A percentile compares a stretch with the other conserved stretches of the same genome.
Conservation (phyloP, 129 eudicot species). For the Lactuca saligna region DNA sequence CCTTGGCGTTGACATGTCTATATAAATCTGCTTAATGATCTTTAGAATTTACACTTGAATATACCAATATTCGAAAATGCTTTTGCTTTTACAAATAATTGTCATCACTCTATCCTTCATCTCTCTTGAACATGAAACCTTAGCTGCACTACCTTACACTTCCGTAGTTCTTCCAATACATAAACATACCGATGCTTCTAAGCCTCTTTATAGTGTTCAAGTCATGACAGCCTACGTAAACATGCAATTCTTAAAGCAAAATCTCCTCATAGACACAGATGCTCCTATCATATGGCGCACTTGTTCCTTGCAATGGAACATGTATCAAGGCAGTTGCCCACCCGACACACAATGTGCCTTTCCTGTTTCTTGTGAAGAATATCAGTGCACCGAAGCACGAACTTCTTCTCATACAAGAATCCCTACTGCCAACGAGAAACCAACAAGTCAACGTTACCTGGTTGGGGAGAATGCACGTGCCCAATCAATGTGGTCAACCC, state of each 20-base stretch:
- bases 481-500: conserved; percentile 33
- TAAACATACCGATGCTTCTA: neutral
- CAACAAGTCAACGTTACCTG: conserved; percentile 23
- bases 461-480: conserved; percentile 31
- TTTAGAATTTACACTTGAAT: neutral
- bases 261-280: conserved; percentile 29
- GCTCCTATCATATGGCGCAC: conserved; percentile 32
- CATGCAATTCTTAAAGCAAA: neutral
- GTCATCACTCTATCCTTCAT: neutral
- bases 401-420: conserved; percentile 13
- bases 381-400: conserved; percentile 30
- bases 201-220: neutral
- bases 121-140: neutral
- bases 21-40: neutral
- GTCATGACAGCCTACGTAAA: neutral
- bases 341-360: conserved; percentile 11
- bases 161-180: neutral
- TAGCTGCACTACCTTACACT: neutral
- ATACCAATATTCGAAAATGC: neutral
- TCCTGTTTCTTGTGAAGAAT: conserved; percentile 29
- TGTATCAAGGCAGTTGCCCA: conserved; percentile 19
- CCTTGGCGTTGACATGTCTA: neutral
- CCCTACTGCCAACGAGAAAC: conserved; percentile 24
- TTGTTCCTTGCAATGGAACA: conserved; percentile 27
- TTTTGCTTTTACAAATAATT: neutral